Percentiles rank a stretch among this genome's conserved stretches.
phyloP scores from a whole-genome alignment of 2,329 filamentous ascomycete species.

The Penicillium concentricum region DNA sequence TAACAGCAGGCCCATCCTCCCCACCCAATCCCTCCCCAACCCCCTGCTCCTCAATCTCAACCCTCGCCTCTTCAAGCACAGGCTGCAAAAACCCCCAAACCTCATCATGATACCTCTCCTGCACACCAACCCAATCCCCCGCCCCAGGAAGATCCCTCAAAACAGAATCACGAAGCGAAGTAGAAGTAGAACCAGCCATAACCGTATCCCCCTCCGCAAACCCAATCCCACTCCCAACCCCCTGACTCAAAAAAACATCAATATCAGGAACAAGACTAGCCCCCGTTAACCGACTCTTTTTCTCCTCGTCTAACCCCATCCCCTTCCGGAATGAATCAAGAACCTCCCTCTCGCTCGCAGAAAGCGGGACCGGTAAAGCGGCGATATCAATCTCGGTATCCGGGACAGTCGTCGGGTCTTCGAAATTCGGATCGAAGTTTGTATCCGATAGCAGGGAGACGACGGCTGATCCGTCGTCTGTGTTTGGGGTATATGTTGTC shows the following conservation, averaged over 20 bases:
- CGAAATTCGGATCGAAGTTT: constrained; percentile 29
- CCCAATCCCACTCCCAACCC: neutral
- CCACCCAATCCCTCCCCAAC: constrained; percentile 7
- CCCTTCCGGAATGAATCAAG: constrained; percentile 33
- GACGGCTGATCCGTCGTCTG: constrained; percentile 48
- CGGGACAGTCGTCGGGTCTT: neutral
- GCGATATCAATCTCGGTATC: constrained; percentile 20
- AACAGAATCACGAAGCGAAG: constrained; percentile 31
- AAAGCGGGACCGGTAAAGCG: constrained; percentile 21
- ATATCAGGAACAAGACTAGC: constrained; percentile 37
- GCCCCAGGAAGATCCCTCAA: constrained; percentile 32
- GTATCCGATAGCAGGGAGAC: constrained; percentile 38
- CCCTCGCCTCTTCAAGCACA: constrained; percentile 56
- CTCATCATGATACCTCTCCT: constrained; percentile 52
- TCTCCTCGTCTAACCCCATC: neutral
- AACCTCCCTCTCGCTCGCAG: constrained; percentile 27
- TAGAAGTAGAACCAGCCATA: constrained; percentile 2
- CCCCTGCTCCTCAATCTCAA: constrained; percentile 54
- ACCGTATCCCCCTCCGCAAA: neutral
- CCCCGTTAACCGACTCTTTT: constrained; percentile 20
- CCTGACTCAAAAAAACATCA: constrained; percentile 26
- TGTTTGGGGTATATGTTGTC: constrained; percentile 5
- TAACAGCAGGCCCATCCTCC: constrained; percentile 37
- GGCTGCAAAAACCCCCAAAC: constrained; percentile 66
- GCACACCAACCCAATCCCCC: constrained; percentile 34